Evolutionary conservation across 176 grass and related monocot genomes (phyloP).

Genomic region (Saccharum spontaneum): DNA sequence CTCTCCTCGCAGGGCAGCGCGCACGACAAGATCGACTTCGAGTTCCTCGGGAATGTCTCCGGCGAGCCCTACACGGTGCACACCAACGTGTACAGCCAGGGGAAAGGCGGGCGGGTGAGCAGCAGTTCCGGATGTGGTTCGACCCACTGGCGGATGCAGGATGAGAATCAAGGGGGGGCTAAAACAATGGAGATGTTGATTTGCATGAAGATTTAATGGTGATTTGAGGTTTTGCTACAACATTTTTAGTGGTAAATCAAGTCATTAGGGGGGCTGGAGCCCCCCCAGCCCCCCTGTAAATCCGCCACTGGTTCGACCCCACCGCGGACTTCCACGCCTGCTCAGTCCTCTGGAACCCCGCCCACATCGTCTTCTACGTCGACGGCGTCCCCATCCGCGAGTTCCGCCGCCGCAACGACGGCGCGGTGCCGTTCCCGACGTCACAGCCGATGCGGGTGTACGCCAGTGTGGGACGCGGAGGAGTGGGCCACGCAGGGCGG

Average conservation of each 20-base stretch:
- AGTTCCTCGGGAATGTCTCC: constrained; percentile 75
- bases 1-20: constrained; percentile 64
- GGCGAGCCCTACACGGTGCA: constrained; percentile 77
- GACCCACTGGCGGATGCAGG: no score
- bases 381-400: constrained; percentile 78
- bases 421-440: constrained; percentile 51
- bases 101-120: constrained; percentile 71
- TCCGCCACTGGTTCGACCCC: no score
- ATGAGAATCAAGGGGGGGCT: no score
- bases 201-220: no score
- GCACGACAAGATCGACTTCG: constrained; percentile 88
- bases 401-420: constrained; percentile 44
- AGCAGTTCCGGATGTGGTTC: constrained; percentile 88
- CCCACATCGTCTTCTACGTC: constrained; percentile 58
- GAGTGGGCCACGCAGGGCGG: constrained; percentile 89
- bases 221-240: no score
- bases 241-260: no score
- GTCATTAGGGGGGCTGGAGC: no score
- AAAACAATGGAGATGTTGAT: no score
- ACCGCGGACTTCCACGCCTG: constrained; percentile 78
- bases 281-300: no score
- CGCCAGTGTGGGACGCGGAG: constrained; percentile 78
- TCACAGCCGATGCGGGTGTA: constrained; percentile 63
- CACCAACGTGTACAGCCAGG: constrained; percentile 80
- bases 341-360: constrained; percentile 76